These are phyloP conservation scores for Brachypodium distachyon DNA, from an alignment of 202 grass and related monocot species.

Conservation along the genomic window DNA sequence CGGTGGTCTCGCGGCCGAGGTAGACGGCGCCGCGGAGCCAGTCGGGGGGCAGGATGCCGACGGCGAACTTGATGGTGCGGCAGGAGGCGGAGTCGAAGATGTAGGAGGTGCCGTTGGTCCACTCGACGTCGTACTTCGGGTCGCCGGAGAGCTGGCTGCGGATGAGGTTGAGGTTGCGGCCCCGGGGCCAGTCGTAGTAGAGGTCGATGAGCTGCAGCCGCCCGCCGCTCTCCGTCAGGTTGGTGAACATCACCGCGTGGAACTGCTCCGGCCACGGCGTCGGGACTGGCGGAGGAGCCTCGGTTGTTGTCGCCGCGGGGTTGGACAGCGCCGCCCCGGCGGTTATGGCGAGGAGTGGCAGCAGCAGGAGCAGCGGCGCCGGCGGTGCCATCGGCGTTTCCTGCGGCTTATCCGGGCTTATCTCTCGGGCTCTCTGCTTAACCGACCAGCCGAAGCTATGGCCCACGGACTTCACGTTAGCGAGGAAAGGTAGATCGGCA, in stretches of 20 bases:
- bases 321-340: not conserved
- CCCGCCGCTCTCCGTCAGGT: slow-evolving; percentile 40
- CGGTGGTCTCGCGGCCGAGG: slow-evolving; percentile 38
- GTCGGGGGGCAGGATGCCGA: slow-evolving; percentile 47
- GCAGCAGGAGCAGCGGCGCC: not conserved
- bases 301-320: not conserved
- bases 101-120: slow-evolving; percentile 78
- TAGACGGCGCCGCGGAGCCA: slow-evolving; percentile 54
- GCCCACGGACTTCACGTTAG: not conserved
- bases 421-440: not conserved
- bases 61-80: slow-evolving; percentile 29
- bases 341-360: not conserved
- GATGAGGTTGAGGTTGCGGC: slow-evolving; percentile 78
- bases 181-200: slow-evolving; percentile 74
- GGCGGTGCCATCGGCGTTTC: not conserved
- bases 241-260: slow-evolving; percentile 69
- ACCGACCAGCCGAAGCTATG: not conserved
- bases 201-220: slow-evolving; percentile 56
- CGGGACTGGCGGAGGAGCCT: not conserved
- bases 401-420: slow-evolving; percentile 12
- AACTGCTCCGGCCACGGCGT: slow-evolving; percentile 71
- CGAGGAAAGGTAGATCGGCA: not conserved
- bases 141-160: slow-evolving; percentile 40
- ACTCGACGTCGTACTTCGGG: slow-evolving; percentile 62
- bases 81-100: slow-evolving; percentile 32